Evolutionary conservation across 257 asterid species (phyloP).

Genomic region (Solanum sitiens): DNA sequence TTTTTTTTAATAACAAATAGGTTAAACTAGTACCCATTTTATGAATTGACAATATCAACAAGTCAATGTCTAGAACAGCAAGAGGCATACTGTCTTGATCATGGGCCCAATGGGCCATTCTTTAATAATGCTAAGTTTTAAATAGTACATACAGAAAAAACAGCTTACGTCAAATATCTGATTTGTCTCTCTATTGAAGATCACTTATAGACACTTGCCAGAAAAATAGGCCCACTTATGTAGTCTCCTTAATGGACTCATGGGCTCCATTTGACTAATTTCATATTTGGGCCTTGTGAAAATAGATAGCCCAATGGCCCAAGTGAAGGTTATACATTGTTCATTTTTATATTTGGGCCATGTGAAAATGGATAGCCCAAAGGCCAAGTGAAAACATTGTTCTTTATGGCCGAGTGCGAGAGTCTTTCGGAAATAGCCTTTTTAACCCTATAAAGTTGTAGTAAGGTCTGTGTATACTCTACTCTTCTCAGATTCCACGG

Average conservation of each 20-base stretch:
- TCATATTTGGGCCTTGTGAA: not conserved
- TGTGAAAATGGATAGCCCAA: not conserved
- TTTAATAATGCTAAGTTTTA: not conserved
- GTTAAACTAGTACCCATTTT: not conserved
- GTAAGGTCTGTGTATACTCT: no score
- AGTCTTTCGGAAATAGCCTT: not conserved
- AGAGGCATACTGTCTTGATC: not conserved
- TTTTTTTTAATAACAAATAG: not conserved
- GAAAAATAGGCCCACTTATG: not conserved
- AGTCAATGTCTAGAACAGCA: not conserved
- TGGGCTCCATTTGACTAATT: not conserved
- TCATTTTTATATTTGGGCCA: not conserved
- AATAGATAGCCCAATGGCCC: not conserved
- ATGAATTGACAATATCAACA: not conserved
- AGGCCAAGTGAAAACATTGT: not conserved
- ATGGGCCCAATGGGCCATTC: conserved; percentile 3
- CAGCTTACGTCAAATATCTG: not conserved
- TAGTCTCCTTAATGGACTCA: not conserved
- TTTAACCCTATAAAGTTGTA: no score
- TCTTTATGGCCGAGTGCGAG: not conserved
- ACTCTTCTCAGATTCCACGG: not conserved
- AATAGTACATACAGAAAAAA: not conserved
- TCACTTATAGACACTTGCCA: not conserved
- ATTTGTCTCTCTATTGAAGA: not conserved
- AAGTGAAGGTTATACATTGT: not conserved